Percentiles rank a stretch among this genome's conserved stretches.
phyloP scores from a whole-genome alignment of 768 basidiomycete species.

The Boletus patriciae region DNA sequence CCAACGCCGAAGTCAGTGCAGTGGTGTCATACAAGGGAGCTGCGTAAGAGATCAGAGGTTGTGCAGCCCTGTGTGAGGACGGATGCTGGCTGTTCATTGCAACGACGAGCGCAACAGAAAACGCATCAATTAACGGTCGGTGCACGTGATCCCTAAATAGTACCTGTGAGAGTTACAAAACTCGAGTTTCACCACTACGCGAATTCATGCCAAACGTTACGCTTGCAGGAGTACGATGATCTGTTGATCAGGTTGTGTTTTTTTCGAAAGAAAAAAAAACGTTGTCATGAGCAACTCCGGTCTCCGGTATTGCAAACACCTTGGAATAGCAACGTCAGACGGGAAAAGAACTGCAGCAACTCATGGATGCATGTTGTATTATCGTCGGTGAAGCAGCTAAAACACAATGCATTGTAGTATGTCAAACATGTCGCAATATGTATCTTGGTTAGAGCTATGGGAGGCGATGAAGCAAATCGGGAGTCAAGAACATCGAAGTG shows the following conservation, averaged over 20 bases:
- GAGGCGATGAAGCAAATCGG: conserved; percentile 19
- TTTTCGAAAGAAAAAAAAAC: no score
- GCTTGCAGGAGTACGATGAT: no score
- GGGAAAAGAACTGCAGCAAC: conserved; percentile 8
- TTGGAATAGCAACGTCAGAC: conserved; percentile 1
- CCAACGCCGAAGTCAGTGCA: conserved; percentile 25
- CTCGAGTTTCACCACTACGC: no score
- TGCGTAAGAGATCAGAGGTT: conserved; percentile 6
- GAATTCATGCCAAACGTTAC: no score
- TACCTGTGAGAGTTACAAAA: not conserved
- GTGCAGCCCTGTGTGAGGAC: not conserved
- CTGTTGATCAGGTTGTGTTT: no score
- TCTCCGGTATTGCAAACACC: conserved; percentile 1
- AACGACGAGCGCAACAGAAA: not conserved
- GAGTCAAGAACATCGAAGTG: conserved; percentile 32
- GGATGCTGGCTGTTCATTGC: conserved; percentile 16
- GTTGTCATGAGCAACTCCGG: no score
- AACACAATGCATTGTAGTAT: conserved; percentile 36
- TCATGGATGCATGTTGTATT: conserved; percentile 26
- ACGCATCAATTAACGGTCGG: not conserved
- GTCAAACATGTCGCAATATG: conserved; percentile 31
- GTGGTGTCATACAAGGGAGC: conserved; percentile 25
- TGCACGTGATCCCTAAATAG: conserved; percentile 22
- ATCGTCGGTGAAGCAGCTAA: conserved; percentile 24
- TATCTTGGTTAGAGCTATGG: conserved; percentile 26